Evolutionary conservation across 2,329 filamentous ascomycete genomes (phyloP).

Genomic region (Emergomyces pasteurianus): DNA sequence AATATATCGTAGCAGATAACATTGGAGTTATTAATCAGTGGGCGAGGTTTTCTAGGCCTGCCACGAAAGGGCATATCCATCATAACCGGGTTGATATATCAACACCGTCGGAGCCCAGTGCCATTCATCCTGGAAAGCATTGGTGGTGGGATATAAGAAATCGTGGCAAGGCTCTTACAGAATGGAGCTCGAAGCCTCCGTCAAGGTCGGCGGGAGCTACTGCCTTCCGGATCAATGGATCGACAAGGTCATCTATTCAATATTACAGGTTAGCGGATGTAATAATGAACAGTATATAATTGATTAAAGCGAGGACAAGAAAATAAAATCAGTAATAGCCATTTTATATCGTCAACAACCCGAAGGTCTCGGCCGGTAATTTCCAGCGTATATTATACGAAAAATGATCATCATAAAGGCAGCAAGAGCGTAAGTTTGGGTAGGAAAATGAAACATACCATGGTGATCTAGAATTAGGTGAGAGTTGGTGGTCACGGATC

Average conservation of each 20-base stretch:
- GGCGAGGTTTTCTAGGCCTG: constrained; percentile 99
- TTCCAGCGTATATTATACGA: constrained; percentile 63
- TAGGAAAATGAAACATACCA: not conserved
- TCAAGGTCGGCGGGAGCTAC: not conserved
- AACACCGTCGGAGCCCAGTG: constrained; percentile 87
- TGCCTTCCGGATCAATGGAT: not conserved
- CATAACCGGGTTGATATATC: constrained; percentile 47
- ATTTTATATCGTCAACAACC: constrained; percentile 67
- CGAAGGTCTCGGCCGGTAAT: constrained; percentile 79
- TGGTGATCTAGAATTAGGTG: not conserved
- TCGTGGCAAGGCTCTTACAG: not conserved
- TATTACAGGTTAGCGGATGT: not conserved
- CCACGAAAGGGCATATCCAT: constrained; percentile 82
- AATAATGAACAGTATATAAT: not conserved
- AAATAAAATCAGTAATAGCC: constrained; percentile 52
- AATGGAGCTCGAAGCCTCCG: not conserved
- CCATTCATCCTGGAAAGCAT: constrained; percentile 63
- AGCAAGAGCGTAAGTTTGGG: not conserved
- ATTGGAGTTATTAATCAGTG: constrained; percentile 54
- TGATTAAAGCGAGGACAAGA: not conserved
- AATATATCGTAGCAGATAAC: not conserved
- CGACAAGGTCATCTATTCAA: not conserved
- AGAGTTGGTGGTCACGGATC: not conserved
- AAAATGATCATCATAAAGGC: constrained; percentile 14
- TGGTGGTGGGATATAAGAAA: constrained; percentile 9